phyloP scores from a whole-genome alignment of 2,329 filamentous ascomycete species.

The Exophiala sp. region DNA sequence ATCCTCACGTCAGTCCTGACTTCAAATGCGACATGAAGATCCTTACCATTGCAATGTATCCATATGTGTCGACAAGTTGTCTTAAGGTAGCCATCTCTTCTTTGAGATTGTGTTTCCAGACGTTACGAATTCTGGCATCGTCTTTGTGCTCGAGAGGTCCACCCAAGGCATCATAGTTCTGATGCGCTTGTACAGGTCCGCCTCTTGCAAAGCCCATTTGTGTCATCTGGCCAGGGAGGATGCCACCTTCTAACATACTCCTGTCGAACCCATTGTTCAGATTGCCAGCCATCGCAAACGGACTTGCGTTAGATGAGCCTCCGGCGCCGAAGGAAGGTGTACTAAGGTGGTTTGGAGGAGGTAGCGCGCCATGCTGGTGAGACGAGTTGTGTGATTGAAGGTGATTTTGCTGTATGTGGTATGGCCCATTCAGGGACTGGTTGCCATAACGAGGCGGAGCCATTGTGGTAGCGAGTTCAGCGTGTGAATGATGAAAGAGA shows the following conservation, averaged over 20 bases:
- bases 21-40: neutral
- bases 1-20: slow-evolving; percentile 21
- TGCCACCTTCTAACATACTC: slow-evolving; percentile 44
- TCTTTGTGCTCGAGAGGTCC: slow-evolving; percentile 38
- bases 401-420: slow-evolving; percentile 54
- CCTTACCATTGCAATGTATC: slow-evolving; percentile 92
- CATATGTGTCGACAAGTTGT: slow-evolving; percentile 81
- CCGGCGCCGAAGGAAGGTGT: slow-evolving; percentile 63
- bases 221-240: slow-evolving; percentile 80
- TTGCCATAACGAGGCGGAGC: slow-evolving; percentile 59
- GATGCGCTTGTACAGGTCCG: slow-evolving; percentile 61
- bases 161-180: slow-evolving; percentile 33
- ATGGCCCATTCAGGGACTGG: slow-evolving; percentile 58
- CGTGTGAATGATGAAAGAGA: slow-evolving; percentile 2
- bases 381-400: slow-evolving; percentile 41
- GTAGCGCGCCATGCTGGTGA: slow-evolving; percentile 48
- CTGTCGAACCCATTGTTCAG: slow-evolving; percentile 55
- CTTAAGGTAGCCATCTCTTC: slow-evolving; percentile 86
- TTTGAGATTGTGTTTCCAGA: slow-evolving; percentile 88
- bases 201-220: slow-evolving; percentile 83
- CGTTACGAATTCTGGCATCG: slow-evolving; percentile 85
- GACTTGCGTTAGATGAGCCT: slow-evolving; percentile 33
- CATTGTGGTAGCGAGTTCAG: slow-evolving; percentile 41
- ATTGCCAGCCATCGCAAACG: slow-evolving; percentile 38
- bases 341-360: slow-evolving; percentile 59